phyloP scores from a whole-genome alignment of 805 yeast genomes.

The Brettanomyces custersianus region DNA sequence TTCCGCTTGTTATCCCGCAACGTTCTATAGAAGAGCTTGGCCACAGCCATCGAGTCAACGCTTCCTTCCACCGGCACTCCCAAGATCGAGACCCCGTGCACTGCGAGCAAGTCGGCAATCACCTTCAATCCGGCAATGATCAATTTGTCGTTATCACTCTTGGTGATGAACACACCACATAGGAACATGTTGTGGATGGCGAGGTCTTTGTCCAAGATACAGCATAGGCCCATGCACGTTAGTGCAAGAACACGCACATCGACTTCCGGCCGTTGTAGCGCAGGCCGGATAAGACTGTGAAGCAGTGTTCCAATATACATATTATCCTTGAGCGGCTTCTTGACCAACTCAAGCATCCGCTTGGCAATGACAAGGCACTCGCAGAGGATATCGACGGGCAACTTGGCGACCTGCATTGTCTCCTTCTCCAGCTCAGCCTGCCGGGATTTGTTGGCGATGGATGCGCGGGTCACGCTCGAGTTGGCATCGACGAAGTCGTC shows the following conservation, averaged over 20 bases:
- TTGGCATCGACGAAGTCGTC: slow-evolving; percentile 19
- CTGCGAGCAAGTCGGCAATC: slow-evolving; percentile 69
- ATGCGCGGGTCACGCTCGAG: slow-evolving; percentile 24
- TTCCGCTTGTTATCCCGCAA: slow-evolving; percentile 50
- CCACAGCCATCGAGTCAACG: slow-evolving; percentile 58
- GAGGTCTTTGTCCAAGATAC: slow-evolving; percentile 56
- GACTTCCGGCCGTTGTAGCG: slow-evolving; percentile 51
- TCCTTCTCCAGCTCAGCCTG: slow-evolving; percentile 28
- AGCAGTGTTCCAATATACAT: slow-evolving; percentile 59
- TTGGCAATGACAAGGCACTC: slow-evolving; percentile 64
- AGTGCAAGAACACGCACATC: slow-evolving; percentile 58
- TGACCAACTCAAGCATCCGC: slow-evolving; percentile 58
- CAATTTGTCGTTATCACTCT: slow-evolving; percentile 48
- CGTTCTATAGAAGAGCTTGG: slow-evolving; percentile 60
- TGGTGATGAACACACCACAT: slow-evolving; percentile 59
- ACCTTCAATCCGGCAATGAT: slow-evolving; percentile 57
- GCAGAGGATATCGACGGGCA: slow-evolving; percentile 39
- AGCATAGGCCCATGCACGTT: slow-evolving; percentile 69
- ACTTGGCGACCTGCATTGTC: slow-evolving; percentile 29
- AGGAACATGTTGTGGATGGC: slow-evolving; percentile 56
- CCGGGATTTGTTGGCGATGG: slow-evolving; percentile 24
- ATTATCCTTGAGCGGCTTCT: slow-evolving; percentile 56
- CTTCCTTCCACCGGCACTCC: slow-evolving; percentile 43
- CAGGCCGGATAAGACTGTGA: slow-evolving; percentile 72
- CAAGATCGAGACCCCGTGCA: slow-evolving; percentile 63